A percentile compares a stretch with the other conserved stretches of the same genome.
Evolutionary conservation across 768 basidiomycete species (phyloP).

Genomic region (Gelatoporia subvermispora): DNA sequence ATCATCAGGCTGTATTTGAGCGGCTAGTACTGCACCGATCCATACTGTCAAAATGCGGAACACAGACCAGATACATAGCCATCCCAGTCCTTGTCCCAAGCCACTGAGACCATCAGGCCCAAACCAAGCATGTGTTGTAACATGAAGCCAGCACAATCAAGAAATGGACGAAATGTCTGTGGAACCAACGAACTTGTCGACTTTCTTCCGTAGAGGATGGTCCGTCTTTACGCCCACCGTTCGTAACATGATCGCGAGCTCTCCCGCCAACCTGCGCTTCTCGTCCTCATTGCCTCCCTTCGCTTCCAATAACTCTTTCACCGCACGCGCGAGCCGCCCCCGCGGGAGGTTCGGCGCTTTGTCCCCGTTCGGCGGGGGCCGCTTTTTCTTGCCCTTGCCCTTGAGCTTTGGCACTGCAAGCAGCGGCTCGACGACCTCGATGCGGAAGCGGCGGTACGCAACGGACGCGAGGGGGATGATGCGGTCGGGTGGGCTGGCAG

Average conservation of each 20-base stretch:
- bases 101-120: too few relatives aligned
- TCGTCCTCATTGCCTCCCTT: constrained; percentile 43
- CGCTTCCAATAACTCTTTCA: constrained; percentile 59
- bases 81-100: too few relatives aligned
- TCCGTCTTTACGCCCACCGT: constrained; percentile 54
- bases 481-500: constrained; percentile 63
- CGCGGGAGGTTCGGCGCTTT: constrained; percentile 43
- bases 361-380: constrained; percentile 34
- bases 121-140: too few relatives aligned
- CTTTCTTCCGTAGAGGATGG: constrained; percentile 63
- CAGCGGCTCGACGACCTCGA: constrained; percentile 66
- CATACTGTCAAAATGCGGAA: too few relatives aligned
- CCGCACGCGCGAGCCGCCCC: constrained; percentile 63
- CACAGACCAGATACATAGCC: too few relatives aligned
- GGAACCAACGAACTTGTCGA: constrained; percentile 63
- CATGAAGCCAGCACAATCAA: too few relatives aligned
- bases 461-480: constrained; percentile 60
- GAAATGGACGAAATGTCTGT: too few relatives aligned
- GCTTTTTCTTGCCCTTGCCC: constrained; percentile 44
- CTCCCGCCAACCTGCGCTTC: constrained; percentile 39
- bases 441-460: constrained; percentile 67
- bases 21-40: too few relatives aligned
- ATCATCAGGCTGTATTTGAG: too few relatives aligned
- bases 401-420: constrained; percentile 64
- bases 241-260: constrained; percentile 47